These are phyloP conservation scores for Thalassiosira profunda DNA, from an alignment of 108 stramenopile genomes.

Conservation along the genomic window DNA sequence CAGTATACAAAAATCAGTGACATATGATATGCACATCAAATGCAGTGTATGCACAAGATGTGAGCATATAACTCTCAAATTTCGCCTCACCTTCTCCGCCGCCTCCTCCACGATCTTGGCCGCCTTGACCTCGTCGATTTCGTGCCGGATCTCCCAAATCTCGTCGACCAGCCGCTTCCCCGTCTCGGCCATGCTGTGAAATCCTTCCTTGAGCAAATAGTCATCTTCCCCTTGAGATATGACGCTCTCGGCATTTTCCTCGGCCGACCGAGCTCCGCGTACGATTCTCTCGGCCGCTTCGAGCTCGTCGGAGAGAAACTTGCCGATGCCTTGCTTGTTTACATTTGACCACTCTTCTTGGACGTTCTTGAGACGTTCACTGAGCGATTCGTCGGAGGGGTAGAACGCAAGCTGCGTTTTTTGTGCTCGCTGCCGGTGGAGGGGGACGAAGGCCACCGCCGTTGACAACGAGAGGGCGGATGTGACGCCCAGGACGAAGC, in stretches of 20 bases:
- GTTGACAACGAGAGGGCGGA: too few species aligned
- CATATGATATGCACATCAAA: too few species aligned
- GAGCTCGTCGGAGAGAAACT: conserved; percentile 13
- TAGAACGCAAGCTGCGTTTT: too few species aligned
- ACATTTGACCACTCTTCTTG: conserved; percentile 6
- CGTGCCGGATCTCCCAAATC: conserved; percentile 2
- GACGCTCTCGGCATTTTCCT: neutral
- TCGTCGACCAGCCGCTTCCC: conserved; percentile 9
- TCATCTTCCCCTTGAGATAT: conserved; percentile 1
- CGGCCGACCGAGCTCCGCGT: neutral
- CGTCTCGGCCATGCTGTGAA: neutral
- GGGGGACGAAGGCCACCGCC: too few species aligned
- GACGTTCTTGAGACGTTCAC: conserved; percentile 13
- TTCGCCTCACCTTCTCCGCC: too few species aligned
- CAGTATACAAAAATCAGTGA: too few species aligned
- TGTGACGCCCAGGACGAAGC: too few species aligned
- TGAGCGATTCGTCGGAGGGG: conserved; percentile 11
- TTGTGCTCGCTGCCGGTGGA: too few species aligned
- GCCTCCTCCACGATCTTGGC: conserved; percentile 17
- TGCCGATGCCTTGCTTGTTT: conserved; percentile 1
- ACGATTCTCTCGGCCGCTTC: neutral
- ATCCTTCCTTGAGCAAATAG: conserved; percentile 7
- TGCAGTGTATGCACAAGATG: too few species aligned
- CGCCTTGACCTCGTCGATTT: conserved; percentile 11
- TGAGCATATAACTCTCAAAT: too few species aligned